Conservation (phyloP, 2,329 filamentous ascomycete species). For the Diplodia scrobiculata region DNA sequence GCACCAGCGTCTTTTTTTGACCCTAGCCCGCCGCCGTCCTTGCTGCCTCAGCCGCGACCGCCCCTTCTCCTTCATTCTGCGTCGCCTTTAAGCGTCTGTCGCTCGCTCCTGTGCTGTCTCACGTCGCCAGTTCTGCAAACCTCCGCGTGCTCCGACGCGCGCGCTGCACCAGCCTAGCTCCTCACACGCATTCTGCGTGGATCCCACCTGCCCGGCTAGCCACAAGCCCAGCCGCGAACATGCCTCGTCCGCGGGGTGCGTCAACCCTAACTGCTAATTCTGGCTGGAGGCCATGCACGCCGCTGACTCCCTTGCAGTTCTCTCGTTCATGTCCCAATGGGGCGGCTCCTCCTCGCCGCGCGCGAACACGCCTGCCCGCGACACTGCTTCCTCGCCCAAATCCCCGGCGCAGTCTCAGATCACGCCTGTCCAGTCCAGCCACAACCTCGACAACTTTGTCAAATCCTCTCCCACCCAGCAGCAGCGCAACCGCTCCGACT, state of each 20-base stretch:
- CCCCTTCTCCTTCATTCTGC: constrained; percentile 19
- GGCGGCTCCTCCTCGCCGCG: constrained; percentile 46
- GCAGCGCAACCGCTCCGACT: constrained; percentile 51
- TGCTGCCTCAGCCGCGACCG: constrained; percentile 2
- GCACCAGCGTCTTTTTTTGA: constrained; percentile 4
- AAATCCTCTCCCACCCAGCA: constrained; percentile 40
- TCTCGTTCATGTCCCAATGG: constrained; percentile 86
- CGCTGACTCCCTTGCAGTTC: constrained; percentile 57
- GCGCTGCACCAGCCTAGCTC: constrained; percentile 4
- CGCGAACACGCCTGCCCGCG: constrained; percentile 36
- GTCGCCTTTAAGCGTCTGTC: neutral
- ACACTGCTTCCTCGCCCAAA: constrained; percentile 36
- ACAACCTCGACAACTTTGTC: constrained; percentile 39
- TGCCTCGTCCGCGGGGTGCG: constrained; percentile 40
- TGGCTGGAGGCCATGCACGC: constrained; percentile 10
- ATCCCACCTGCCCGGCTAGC: constrained; percentile 10
- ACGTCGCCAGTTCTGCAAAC: neutral
- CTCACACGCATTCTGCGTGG: constrained; percentile 6
- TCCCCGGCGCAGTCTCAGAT: constrained; percentile 16
- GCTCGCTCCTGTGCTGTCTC: constrained; percentile 4
- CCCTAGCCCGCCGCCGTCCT: neutral
- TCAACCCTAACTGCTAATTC: constrained; percentile 8
- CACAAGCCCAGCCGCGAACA: constrained; percentile 30
- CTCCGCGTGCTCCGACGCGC: constrained; percentile 15
- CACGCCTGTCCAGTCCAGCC: constrained; percentile 37